Evolutionary conservation across 371 early-diverging fungal species (phyloP), one percentile per base, ranked within the genome.

Genomic region (Parasitella parasitica): DNA sequence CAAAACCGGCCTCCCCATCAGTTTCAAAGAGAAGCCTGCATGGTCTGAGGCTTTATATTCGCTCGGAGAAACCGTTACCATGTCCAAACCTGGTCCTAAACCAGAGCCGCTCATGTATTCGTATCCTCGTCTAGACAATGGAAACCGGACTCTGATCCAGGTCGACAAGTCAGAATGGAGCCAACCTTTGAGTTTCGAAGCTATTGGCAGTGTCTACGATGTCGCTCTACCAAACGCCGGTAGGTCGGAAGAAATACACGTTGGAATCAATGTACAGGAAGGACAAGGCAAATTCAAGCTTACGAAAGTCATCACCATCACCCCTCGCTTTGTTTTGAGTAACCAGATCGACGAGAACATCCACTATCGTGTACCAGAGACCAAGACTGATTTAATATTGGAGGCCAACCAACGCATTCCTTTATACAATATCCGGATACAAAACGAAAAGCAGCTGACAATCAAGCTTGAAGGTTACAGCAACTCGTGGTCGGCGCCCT

Each of bases 71-170:
- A 69, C 85, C 54, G 30, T 63, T 46, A 24, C 69, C 32, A 52
- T 72, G 52, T 66, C 76, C 48, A 57, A 64, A 46, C 63, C 80
- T 34, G 63, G 68, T 24, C 66, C 69, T 27, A 77, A 64, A 75
- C 78, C 86, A 3, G 74, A 84, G 22, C 97, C 98, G 7, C 86
- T 95, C 38, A 93, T 98, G 95, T 97, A 95, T 69, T 96, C 97
- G 6, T 97, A 95, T 71, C 91, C 91, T 0, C 88, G 80, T 36
- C 82, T 83, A 48, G 95, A 96, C 53, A 86, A 89, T 34, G 78
- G 91, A 12, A 96, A 94, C 70, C 81, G 97, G 26, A 89, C 93
- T 0, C 66, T 91, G 52, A 82, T 97, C 32, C 86, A 92, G 66
- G 86, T 91, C 2, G 83, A 78, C 2, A 82, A 85, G 34, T 91